Conservation (phyloP, 2,329 filamentous ascomycete genomes). For the Calonectria pteridis region DNA sequence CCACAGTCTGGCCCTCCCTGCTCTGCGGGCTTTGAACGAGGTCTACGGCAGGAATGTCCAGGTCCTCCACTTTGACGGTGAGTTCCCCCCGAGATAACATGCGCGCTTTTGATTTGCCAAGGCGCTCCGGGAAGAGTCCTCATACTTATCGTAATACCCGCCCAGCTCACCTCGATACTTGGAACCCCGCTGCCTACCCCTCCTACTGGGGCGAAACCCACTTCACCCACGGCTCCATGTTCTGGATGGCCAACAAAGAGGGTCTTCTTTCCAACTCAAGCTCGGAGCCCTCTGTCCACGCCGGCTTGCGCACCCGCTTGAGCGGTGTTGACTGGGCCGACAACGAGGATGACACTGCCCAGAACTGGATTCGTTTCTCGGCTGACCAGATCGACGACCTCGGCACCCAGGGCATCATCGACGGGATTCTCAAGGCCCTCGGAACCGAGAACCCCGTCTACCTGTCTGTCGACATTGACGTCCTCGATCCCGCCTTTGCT, state of each 20-base stretch:
- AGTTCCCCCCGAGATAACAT: slow-evolving; percentile 15
- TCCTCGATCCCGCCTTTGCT: slow-evolving; percentile 75
- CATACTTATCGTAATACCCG: slow-evolving; percentile 8
- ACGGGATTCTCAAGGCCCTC: slow-evolving; percentile 77
- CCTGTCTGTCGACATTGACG: slow-evolving; percentile 85
- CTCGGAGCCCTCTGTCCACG: slow-evolving; percentile 81
- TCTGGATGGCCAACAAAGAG: slow-evolving; percentile 88
- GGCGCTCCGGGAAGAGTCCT: background rate
- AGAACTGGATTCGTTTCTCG: slow-evolving; percentile 84
- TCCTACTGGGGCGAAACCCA: slow-evolving; percentile 74
- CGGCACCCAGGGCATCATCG: slow-evolving; percentile 77
- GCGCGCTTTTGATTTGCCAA: background rate
- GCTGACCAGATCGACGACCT: slow-evolving; percentile 90
- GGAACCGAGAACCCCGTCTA: slow-evolving; percentile 85
- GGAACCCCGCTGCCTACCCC: slow-evolving; percentile 86
- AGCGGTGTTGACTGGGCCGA: slow-evolving; percentile 74
- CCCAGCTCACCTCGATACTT: slow-evolving; percentile 80
- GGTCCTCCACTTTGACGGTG: slow-evolving; percentile 79
- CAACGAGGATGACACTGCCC: slow-evolving; percentile 78
- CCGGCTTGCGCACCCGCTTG: slow-evolving; percentile 83
- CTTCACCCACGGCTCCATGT: slow-evolving; percentile 93
- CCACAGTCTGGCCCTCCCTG: slow-evolving; percentile 78
- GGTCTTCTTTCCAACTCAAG: slow-evolving; percentile 80
- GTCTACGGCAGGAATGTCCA: slow-evolving; percentile 73
- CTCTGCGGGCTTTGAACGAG: slow-evolving; percentile 73